A percentile compares a stretch with the other conserved stretches of the same genome.
Evolutionary conservation across 495 filamentous ascomycete species (phyloP).

Genomic region (Bathelium albidoporum): DNA sequence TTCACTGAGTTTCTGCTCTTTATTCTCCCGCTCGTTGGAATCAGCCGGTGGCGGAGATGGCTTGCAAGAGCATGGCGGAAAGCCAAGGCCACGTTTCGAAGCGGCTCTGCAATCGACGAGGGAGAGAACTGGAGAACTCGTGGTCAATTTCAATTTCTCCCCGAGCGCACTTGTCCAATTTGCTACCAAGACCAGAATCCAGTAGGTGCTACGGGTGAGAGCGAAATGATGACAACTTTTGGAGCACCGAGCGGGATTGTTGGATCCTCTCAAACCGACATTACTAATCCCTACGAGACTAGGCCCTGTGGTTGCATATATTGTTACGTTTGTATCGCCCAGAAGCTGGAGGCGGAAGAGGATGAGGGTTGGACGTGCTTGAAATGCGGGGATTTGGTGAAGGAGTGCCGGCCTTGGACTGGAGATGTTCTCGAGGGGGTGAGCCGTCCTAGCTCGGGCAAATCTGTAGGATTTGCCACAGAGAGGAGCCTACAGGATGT

Average conservation of each 20-base stretch:
- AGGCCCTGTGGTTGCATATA: slow-evolving; percentile 88
- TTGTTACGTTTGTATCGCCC: slow-evolving; percentile 94
- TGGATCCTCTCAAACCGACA: slow-evolving; percentile 83
- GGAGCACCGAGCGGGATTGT: slow-evolving; percentile 60
- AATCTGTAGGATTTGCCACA: slow-evolving; percentile 62
- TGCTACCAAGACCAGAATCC: slow-evolving; percentile 91
- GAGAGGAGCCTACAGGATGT: slow-evolving; percentile 28
- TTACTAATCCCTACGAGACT: slow-evolving; percentile 92
- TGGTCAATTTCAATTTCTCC: slow-evolving; percentile 75
- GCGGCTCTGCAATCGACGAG: slow-evolving; percentile 35
- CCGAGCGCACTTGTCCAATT: slow-evolving; percentile 93
- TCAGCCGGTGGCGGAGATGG: slow-evolving; percentile 87
- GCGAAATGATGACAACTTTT: slow-evolving; percentile 47
- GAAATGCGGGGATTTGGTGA: slow-evolving; percentile 74
- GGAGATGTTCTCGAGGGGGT: slow-evolving; percentile 61
- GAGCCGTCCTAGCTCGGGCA: slow-evolving; percentile 42
- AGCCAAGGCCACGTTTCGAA: slow-evolving; percentile 50
- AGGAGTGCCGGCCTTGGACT: slow-evolving; percentile 85
- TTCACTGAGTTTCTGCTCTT: slow-evolving; percentile 98
- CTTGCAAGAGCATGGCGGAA: slow-evolving; percentile 72
- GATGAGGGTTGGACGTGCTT: slow-evolving; percentile 95
- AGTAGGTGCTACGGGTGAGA: slow-evolving; percentile 43
- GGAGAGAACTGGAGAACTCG: slow-evolving; percentile 41
- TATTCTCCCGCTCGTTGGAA: slow-evolving; percentile 84
- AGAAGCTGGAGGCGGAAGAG: slow-evolving; percentile 80